Evolutionary conservation across 2,329 filamentous ascomycete genomes (phyloP).

Genomic region (Arthrobotrys megalospora): DNA sequence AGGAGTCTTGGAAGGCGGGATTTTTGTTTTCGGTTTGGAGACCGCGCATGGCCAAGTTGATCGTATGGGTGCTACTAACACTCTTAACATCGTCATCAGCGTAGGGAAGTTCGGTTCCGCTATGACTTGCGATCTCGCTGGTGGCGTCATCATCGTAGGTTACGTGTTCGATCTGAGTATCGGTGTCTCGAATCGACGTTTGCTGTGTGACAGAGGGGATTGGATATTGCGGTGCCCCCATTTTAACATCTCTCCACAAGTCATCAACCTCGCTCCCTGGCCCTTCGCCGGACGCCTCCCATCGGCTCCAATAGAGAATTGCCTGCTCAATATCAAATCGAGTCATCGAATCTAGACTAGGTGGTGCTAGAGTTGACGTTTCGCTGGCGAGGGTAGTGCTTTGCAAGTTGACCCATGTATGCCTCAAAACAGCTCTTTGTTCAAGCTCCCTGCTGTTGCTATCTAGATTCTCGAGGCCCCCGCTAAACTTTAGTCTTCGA

Average conservation of each 20-base stretch:
- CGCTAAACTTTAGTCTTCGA: conserved; percentile 4
- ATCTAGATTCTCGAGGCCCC: background rate
- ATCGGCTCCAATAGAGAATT: conserved; percentile 26
- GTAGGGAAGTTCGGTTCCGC: conserved; percentile 14
- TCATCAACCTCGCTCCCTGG: conserved; percentile 22
- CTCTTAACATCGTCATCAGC: conserved; percentile 29
- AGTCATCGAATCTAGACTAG: background rate
- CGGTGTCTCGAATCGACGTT: conserved; percentile 10
- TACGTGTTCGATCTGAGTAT: background rate
- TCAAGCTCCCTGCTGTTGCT: background rate
- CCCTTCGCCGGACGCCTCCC: conserved; percentile 36
- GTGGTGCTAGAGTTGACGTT: background rate
- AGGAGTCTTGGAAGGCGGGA: background rate
- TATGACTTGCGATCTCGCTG: conserved; percentile 43
- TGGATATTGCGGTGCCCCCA: conserved; percentile 38
- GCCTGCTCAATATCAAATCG: conserved; percentile 1
- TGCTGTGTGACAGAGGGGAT: conserved; percentile 48
- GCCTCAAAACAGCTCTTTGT: conserved; percentile 10
- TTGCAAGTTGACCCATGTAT: conserved; percentile 30
- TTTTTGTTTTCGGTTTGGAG: conserved; percentile 19
- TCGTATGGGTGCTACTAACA: conserved; percentile 46
- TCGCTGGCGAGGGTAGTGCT: conserved; percentile 29
- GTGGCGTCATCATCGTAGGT: conserved; percentile 34
- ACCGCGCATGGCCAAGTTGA: conserved; percentile 25
- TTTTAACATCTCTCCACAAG: conserved; percentile 53